Conservation (phyloP, 345 rosid species). For the Mercurialis annua region DNA sequence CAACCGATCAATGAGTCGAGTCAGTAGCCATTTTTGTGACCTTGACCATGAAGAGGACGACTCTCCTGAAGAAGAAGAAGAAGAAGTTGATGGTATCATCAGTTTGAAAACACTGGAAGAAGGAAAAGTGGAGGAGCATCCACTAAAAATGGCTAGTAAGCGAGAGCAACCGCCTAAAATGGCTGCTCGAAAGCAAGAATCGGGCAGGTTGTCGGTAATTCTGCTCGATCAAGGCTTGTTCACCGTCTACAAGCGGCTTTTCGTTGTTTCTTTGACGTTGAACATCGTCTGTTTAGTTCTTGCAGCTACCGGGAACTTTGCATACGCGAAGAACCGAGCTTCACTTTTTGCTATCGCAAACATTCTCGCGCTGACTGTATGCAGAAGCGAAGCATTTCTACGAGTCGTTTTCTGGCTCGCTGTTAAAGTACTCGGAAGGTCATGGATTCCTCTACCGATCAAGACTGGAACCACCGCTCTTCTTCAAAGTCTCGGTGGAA, state of each 20-base stretch:
- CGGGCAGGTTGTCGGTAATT: slow-evolving; percentile 63
- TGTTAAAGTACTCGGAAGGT: slow-evolving; percentile 48
- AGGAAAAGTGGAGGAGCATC: slow-evolving; percentile 25
- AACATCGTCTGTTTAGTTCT: slow-evolving; percentile 53
- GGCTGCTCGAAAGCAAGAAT: slow-evolving; percentile 36
- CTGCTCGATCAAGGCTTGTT: slow-evolving; percentile 79
- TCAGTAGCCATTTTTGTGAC: slow-evolving; percentile 78
- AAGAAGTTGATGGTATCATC: slow-evolving; percentile 17
- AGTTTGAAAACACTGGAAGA: slow-evolving; percentile 35
- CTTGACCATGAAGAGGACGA: slow-evolving; percentile 35
- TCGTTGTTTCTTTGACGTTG: slow-evolving; percentile 38
- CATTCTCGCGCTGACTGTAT: slow-evolving; percentile 61
- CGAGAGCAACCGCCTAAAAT: slow-evolving; percentile 38
- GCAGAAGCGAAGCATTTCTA: slow-evolving; percentile 73
- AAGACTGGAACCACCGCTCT: slow-evolving; percentile 67
- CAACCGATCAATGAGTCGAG: slow-evolving; percentile 40
- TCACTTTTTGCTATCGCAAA: slow-evolving; percentile 65
- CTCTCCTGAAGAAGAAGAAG: slow-evolving; percentile 39
- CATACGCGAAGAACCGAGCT: slow-evolving; percentile 63
- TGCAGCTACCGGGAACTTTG: slow-evolving; percentile 56
- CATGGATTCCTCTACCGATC: slow-evolving; percentile 50
- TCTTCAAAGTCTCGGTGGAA: slow-evolving; percentile 73
- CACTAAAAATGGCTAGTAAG: slow-evolving; percentile 23
- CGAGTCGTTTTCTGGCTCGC: slow-evolving; percentile 58
- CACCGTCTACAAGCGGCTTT: slow-evolving; percentile 77